Conservation (phyloP, 441 rosid species). For the Pelargonium citronellum region DNA sequence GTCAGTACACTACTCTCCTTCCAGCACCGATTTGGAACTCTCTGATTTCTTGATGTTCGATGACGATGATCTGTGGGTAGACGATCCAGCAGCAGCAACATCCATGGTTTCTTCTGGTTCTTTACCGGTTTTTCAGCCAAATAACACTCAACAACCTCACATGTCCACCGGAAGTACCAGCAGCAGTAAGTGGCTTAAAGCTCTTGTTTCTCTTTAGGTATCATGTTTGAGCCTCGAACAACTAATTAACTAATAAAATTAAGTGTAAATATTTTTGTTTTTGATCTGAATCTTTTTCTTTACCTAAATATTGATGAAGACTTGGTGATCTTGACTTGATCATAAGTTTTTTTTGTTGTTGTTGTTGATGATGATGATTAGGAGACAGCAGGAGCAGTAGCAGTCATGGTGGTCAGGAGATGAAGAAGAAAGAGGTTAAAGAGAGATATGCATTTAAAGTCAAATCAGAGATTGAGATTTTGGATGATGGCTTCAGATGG, state of each 20-base stretch:
- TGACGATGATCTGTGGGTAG: conserved; percentile 36
- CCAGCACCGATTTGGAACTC: conserved; percentile 36
- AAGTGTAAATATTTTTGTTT: too few species aligned
- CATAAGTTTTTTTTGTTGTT: background rate
- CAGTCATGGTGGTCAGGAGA: background rate
- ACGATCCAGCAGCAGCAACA: conserved; percentile 26
- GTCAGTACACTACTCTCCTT: background rate
- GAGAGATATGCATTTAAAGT: conserved; percentile 78
- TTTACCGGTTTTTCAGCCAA: background rate
- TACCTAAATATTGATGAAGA: background rate
- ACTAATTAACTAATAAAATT: too few species aligned
- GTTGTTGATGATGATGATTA: conserved; percentile 25
- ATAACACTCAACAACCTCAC: background rate
- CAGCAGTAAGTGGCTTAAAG: too few species aligned
- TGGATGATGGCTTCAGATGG: conserved; percentile 89
- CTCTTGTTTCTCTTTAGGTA: too few species aligned
- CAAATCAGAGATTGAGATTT: conserved; percentile 64
- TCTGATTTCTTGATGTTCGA: conserved; percentile 43
- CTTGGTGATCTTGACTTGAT: background rate
- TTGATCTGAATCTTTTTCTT: too few species aligned
- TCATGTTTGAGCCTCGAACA: too few species aligned
- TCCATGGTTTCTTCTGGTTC: conserved; percentile 21
- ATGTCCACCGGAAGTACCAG: too few species aligned
- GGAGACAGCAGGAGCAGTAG: background rate
- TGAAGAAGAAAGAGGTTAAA: conserved; percentile 38